These are phyloP conservation scores for Tetrahymena malaccensis DNA, from an alignment of 73 alveolate genomes.

Conservation along the genomic window DNA sequence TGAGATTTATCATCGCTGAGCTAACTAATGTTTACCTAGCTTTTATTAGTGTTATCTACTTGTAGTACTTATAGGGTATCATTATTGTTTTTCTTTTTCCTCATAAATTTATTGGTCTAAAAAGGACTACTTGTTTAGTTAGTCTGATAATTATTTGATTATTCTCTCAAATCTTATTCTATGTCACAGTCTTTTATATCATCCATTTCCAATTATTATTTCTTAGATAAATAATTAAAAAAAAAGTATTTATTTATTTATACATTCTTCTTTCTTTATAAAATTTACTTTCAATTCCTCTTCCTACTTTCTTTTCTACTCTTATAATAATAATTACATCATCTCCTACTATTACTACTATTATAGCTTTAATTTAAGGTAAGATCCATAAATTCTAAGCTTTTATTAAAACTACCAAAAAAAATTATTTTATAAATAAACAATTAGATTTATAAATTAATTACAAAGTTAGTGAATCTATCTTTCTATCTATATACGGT, in stretches of 20 bases:
- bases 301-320: not conserved
- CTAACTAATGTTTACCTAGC: not conserved
- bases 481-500: not conserved
- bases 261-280: no score
- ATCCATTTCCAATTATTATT: not conserved
- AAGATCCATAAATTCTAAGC: not conserved
- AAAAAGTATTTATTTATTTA: no score
- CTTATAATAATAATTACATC: not conserved
- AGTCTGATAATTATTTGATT: not conserved
- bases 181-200: not conserved
- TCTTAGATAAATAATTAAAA: not conserved
- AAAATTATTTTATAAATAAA: not conserved
- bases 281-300: not conserved
- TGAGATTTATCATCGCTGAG: not conserved
- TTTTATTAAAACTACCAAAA: not conserved
- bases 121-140: not conserved
- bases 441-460: no score
- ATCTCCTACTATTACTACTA: not conserved
- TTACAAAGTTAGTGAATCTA: not conserved
- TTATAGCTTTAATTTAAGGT: not conserved
- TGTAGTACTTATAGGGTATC: not conserved
- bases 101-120: not conserved
- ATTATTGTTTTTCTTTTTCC: not conserved
- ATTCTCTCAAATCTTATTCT: not conserved
- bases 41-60: not conserved